phyloP scores from a whole-genome alignment of 768 basidiomycete species.

The Sporobolomyces roseus region DNA sequence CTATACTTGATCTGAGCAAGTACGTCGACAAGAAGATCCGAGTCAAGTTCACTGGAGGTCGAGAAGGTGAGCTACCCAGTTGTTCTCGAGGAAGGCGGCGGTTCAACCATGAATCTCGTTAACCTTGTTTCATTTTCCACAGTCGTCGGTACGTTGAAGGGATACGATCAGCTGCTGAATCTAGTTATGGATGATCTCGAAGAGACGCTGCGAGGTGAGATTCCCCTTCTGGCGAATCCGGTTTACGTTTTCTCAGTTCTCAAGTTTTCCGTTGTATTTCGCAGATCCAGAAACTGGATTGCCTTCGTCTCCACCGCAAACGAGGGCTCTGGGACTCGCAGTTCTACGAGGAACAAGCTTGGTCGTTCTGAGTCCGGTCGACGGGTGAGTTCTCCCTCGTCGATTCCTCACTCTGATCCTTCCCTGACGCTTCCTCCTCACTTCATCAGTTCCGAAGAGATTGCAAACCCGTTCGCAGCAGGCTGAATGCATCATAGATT shows the following conservation, averaged over 20 bases:
- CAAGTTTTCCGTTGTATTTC: background rate
- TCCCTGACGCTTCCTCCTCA: background rate
- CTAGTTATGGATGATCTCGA: slow-evolving; percentile 93
- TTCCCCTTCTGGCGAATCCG: no score
- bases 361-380: slow-evolving; percentile 86
- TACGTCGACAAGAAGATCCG: slow-evolving; percentile 87
- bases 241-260: no score
- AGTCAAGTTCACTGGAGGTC: slow-evolving; percentile 96
- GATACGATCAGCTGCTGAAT: slow-evolving; percentile 92
- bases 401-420: no score
- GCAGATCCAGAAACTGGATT: slow-evolving; percentile 62
- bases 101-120: no score
- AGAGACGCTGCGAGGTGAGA: slow-evolving; percentile 69
- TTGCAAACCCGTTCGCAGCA: slow-evolving; percentile 34
- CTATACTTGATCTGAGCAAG: slow-evolving; percentile 90
- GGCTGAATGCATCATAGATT: no score
- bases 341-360: slow-evolving; percentile 93
- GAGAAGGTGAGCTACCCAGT: slow-evolving; percentile 59
- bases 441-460: slow-evolving; percentile 22
- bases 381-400: slow-evolving; percentile 57
- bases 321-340: slow-evolving; percentile 64
- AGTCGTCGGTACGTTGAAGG: slow-evolving; percentile 92
- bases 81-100: slow-evolving; percentile 1
- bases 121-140: background rate
- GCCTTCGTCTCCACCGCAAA: slow-evolving; percentile 41